phyloP scores from a whole-genome alignment of 176 grass and related monocot genomes.

The Alloteropsis semialata region DNA sequence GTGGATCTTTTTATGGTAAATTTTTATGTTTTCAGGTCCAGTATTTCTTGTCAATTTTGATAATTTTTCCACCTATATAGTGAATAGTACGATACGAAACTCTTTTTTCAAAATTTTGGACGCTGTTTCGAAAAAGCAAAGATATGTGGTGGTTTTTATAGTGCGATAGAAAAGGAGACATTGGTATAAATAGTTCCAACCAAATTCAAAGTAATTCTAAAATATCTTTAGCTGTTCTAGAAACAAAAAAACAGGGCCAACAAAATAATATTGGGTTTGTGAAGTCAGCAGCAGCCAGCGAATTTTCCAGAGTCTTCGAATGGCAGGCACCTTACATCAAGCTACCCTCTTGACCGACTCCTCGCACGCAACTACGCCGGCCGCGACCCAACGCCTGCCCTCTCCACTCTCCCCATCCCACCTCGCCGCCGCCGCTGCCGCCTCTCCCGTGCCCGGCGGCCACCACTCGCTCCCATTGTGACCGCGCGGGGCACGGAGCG shows the following conservation, averaged over 20 bases:
- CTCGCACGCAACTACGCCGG: not conserved
- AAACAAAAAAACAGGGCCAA: not conserved
- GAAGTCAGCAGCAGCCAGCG: not conserved
- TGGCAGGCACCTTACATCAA: not conserved
- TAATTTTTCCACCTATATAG: no score
- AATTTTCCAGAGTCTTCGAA: not conserved
- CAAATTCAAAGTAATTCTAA: no score
- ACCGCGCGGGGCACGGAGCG: not conserved
- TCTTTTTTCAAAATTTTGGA: no score
- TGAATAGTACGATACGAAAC: no score
- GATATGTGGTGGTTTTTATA: not conserved
- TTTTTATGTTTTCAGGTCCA: no score
- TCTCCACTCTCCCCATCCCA: not conserved
- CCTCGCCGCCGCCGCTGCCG: not conserved
- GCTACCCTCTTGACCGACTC: not conserved
- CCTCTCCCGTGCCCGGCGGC: not conserved
- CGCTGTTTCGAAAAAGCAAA: no score
- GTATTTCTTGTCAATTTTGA: no score
- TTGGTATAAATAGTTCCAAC: not conserved
- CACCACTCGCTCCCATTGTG: slow-evolving; percentile 15
- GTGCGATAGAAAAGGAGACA: no score
- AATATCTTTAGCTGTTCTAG: no score
- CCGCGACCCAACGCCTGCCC: not conserved
- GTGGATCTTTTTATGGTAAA: no score
- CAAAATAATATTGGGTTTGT: not conserved